These are phyloP conservation scores for Marchantia polymorpha DNA, from an alignment of 225 moss, liverwort and hornwort genomes.

Conservation along the genomic window DNA sequence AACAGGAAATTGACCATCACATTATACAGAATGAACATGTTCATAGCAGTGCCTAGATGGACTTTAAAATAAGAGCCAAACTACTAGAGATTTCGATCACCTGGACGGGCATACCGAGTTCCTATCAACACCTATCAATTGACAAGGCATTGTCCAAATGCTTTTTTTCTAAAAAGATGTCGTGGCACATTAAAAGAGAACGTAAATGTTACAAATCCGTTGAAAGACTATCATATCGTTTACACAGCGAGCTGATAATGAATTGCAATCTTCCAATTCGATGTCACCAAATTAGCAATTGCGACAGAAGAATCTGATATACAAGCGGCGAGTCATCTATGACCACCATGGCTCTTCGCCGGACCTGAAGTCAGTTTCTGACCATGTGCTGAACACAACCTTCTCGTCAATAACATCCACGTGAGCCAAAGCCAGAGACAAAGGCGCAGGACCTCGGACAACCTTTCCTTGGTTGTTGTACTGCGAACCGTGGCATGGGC, in stretches of 20 bases:
- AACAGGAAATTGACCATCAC: too few species aligned
- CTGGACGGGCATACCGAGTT: background rate
- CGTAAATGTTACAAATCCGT: conserved; percentile 13
- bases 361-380: conserved; percentile 82
- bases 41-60: background rate
- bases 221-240: conserved; percentile 1
- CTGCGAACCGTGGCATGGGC: conserved; percentile 93
- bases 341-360: conserved; percentile 89
- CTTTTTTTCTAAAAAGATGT: conserved; percentile 4
- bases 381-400: conserved; percentile 61
- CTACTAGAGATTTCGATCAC: background rate
- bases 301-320: conserved; percentile 12
- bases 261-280: conserved; percentile 11
- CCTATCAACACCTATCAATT: background rate
- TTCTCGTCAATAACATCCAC: conserved; percentile 67
- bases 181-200: conserved; percentile 3
- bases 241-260: conserved; percentile 5
- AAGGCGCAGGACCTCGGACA: conserved; percentile 83
- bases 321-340: conserved; percentile 38
- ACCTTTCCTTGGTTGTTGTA: conserved; percentile 74
- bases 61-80: background rate
- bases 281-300: conserved; percentile 16
- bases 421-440: conserved; percentile 82
- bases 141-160: background rate
- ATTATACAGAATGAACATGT: background rate